Base-by-base conservation (phyloP, 805 yeast genomes). In the Isabelozyma rhagii region DNA sequence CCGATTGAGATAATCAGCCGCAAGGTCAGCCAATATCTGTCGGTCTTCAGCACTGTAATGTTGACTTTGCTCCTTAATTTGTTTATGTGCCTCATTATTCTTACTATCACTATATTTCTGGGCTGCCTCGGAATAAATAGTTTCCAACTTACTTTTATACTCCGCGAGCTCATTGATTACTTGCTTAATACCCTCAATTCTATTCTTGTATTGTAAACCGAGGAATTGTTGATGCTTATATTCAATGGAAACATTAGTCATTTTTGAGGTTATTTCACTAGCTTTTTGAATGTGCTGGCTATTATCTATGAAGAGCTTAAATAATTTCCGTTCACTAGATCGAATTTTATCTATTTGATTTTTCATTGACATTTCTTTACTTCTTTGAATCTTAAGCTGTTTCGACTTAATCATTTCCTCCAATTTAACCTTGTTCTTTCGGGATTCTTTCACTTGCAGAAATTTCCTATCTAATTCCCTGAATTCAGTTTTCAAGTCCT, bases 341-440 rank as follows among this genome's bases (percentile, higher is more conserved):
- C 59, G 58, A 5, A 74, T 72, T 47, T 73, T 75, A 3, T 65
- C 66, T 3, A 74, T 63, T 46, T 74, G 71, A 55, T 81, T 84
- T 46, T 62, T 65, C 25, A 60, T 62, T 1, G 79, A 61, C 45
- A 76, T 80, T 0, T 56, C 55, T 48, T 71, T 69, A 17, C 76
- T 51, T 41, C 57, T 59, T 43, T 64, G 49, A 21, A 74, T 56
- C 44, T 69, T 64, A 28, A 66, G 64, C 42, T 64, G 55, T 47
- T 57, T 45, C 56, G 56, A 14, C 54, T 58, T 41, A 61, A 67
- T 53, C 59, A 66, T 17, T 52, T 61, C 48, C 52, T 60, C 50
- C 51, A 55, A 27, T 54, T 63, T 11, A 54, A 59, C 47, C 50
- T 53, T 15, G 52, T 52, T 29, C 51, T 63, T 41, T 60, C 52